Base-by-base conservation (phyloP, 768 basidiomycete genomes). In the Amanita jacksonii region DNA sequence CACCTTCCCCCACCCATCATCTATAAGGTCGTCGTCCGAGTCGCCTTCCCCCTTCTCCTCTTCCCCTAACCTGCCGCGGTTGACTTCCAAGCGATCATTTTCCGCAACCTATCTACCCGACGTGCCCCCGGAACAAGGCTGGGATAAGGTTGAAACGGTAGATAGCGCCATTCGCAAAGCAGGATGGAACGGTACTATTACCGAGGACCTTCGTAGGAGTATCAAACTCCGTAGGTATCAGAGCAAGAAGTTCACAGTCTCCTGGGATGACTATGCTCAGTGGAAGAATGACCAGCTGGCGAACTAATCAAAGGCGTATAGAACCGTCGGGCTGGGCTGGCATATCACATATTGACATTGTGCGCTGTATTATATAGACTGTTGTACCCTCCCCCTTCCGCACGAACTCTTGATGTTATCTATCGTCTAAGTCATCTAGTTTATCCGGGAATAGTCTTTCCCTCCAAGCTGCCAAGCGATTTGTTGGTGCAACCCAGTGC, bases 161-260 rank as follows among this genome's bases (percentile, higher is more conserved):
- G 82, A 93, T 53, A 90, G 82, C 53, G 90, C 92, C 22, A 90
- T 98, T 51, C 76, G 78, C 50, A 99, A 99, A 64, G 88, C 93
- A 3, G 96, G 92, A 3, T 98, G 85, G 84, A 74, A 61, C 45
- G 89, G 87, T 1, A 61, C 62, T 39, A 85, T 93, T 54, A 85
- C 81, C 0, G 91, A 94, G 58, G 85, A 85, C 52, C 62, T 90
- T 39, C 71, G 89, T 38, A 70, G 85, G 52, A 79, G 77, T 56
- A 62, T 91, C 52, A 81, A 72, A 57, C 70, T 94, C 53, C 75
- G 83, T 47, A 65, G 89, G 57, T 94, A 91, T 61, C 89, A 90
- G 64, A 86, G 84, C 59, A 76, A 73, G 48, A 72, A 70, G 57
- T 80, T 74, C 60, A 62, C 65, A 16, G 81, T 82, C 13, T 66